These are phyloP conservation scores for Chlamydomonas asymmetrica DNA, from an alignment of 139 green algal genomes.

Conservation along the genomic window DNA sequence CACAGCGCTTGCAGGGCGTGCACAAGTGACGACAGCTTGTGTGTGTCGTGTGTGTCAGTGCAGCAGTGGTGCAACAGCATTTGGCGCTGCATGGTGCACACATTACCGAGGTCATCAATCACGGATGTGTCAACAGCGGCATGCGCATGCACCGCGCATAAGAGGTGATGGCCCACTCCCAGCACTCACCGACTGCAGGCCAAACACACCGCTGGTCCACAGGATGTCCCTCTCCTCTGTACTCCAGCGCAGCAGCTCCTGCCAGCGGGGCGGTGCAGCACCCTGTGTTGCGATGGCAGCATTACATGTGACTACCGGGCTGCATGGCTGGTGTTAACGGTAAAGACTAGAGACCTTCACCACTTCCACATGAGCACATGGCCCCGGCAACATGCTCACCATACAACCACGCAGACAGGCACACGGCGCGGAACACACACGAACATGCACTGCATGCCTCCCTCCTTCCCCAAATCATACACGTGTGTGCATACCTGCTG, in stretches of 20 bases:
- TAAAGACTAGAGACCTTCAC: no score
- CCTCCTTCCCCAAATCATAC: background rate
- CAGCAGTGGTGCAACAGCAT: background rate
- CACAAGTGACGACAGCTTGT: no score
- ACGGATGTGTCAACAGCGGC: background rate
- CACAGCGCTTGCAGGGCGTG: no score
- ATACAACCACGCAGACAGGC: background rate
- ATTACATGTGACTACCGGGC: no score
- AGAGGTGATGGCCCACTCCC: background rate
- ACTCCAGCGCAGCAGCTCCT: slow-evolving; percentile 15
- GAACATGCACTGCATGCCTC: background rate
- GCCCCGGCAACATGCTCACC: no score
- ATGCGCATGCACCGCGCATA: background rate
- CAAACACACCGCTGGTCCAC: slow-evolving; percentile 32
- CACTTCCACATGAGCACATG: no score
- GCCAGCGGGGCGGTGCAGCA: background rate
- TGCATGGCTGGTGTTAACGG: no score
- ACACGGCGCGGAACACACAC: background rate
- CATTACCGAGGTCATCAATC: background rate
- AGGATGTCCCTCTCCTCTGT: slow-evolving; percentile 32
- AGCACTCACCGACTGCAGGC: slow-evolving; percentile 42
- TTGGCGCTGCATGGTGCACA: background rate
- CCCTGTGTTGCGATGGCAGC: no score
- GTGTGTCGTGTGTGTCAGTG: no score
- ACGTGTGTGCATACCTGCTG: background rate